Evolutionary conservation across 768 basidiomycete species (phyloP).

Genomic region (Mycena polygramma): DNA sequence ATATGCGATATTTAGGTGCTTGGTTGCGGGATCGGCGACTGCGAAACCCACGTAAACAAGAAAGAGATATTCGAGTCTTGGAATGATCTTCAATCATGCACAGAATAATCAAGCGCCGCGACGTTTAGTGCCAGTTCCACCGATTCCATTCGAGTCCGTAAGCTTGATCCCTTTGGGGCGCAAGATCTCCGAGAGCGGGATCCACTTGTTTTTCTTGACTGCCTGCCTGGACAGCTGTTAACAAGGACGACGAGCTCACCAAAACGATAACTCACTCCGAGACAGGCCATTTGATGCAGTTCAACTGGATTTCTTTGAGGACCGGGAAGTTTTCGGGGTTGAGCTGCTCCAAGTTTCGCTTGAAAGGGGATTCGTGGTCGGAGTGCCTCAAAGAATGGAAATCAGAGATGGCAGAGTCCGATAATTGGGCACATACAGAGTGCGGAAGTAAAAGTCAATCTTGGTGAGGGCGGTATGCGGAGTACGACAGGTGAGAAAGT

Average conservation of each 20-base stretch:
- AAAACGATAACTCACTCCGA: not conserved
- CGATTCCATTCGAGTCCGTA: not conserved
- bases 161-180: slow-evolving; percentile 3
- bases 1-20: too few relatives aligned
- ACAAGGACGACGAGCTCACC: too few relatives aligned
- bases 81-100: too few relatives aligned
- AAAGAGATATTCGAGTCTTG: too few relatives aligned
- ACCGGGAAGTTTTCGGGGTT: not conserved
- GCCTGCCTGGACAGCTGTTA: too few relatives aligned
- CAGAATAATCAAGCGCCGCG: too few relatives aligned
- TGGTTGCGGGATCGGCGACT: too few relatives aligned
- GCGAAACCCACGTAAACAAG: too few relatives aligned
- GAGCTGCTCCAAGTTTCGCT: too few relatives aligned
- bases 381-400: too few relatives aligned
- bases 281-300: not conserved
- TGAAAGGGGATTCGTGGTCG: too few relatives aligned
- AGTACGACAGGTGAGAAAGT: not conserved
- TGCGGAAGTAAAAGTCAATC: not conserved
- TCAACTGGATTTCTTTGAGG: not conserved
- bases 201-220: not conserved
- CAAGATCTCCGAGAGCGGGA: not conserved
- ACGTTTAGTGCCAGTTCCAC: slow-evolving; percentile 1
- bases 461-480: not conserved
- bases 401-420: too few relatives aligned
- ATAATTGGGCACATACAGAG: not conserved